Conservation (phyloP, 768 basidiomycete species). For the Termitomyces sp. region DNA sequence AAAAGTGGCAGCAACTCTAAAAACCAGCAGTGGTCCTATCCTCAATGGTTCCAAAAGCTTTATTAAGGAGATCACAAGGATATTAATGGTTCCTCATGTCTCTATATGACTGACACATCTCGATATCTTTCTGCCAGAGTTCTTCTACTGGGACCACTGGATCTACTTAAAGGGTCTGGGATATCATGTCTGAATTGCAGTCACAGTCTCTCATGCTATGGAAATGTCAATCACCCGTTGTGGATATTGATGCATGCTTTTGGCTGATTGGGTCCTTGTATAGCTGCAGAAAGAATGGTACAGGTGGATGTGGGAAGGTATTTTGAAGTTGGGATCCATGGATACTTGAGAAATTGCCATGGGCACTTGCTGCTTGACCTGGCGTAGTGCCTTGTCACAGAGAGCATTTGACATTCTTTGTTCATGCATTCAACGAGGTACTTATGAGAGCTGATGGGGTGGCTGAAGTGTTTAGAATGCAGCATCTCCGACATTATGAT, state of each 20-base stretch:
- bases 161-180: background rate
- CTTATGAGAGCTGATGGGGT: no score
- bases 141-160: background rate
- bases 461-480: no score
- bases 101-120: no score
- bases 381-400: constrained; percentile 5
- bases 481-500: no score
- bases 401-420: constrained; percentile 12
- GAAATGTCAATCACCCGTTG: no score
- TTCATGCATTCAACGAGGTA: background rate
- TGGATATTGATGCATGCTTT: no score
- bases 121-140: background rate
- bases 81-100: no score
- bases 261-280: background rate
- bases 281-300: background rate
- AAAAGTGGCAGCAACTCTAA: no score
- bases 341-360: background rate
- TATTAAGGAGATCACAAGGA: no score
- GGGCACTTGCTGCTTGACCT: background rate
- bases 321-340: background rate
- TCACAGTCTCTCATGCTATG: background rate
- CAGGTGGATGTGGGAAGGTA: background rate
- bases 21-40: background rate
- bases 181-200: background rate
- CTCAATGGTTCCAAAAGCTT: background rate